Base-by-base conservation (phyloP, 352 stramenopile species). In the Pythium coloratum region DNA sequence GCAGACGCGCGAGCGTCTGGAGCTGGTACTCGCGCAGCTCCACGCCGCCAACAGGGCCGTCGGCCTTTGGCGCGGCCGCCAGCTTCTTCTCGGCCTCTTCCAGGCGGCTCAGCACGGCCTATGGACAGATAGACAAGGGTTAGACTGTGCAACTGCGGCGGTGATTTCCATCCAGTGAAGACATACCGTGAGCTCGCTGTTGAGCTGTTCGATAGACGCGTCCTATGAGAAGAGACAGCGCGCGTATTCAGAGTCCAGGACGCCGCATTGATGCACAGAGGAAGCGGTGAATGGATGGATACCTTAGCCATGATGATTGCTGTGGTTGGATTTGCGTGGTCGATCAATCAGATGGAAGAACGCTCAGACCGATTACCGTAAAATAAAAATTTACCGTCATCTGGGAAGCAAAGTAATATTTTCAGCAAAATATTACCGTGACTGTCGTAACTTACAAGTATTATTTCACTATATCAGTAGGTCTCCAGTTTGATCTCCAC, bases 1-100 rank as follows among this genome's bases (percentile, higher is more conserved):
- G 84, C 53, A 92, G 70, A 55, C 78, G 77, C 4, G 76, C 76
- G 62, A 92, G 77, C 61, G 88, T 55, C 63, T 92, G 70, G 44
- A 77, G 76, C 74, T 92, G 80, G 67, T 89, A 92, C 60, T 85
- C 79, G 59, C 80, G 80, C 32, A 92, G 76, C 57, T 92, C 82
- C 16, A 85, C 78, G 54, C 80, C 81, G 46, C 79, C 76, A 12
- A 88, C 78, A 14, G 80, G 80, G 1, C 84, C 80, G 47, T 92
- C 78, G 18, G 80, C 66, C 59, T 76, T 56, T 60, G 79, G 78
- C 3, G 55, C 53, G 14, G 62, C 47, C 20, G 64, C 67, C 40
- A 91, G 38, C 46, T 74, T 74, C 71, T 84, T 75, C 64, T 91
- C 81, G 20, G 76, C 75, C 32, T 73, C 55, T 50, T 78, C 70